Evolutionary conservation across 305 asterid species (phyloP), one percentile per base, ranked within the genome.

Genomic region (Fraxinus velutina): DNA sequence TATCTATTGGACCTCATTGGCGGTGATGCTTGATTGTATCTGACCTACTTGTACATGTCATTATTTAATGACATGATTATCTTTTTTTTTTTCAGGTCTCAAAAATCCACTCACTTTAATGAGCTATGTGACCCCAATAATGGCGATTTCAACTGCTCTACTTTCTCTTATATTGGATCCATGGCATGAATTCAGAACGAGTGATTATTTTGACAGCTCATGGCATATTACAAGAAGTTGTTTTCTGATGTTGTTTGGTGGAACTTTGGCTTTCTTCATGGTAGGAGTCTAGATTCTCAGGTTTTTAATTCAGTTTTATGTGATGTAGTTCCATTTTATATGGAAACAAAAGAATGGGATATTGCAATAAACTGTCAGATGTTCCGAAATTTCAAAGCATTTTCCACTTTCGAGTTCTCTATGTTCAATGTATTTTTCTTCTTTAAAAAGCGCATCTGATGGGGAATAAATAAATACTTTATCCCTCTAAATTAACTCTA

Each of bases 191-290:
- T 92, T 96, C 86, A 90, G 88, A 86, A 79, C 30, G 22, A 91
- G 86, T 73, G 83, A 82, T 83, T 94, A 96, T 88, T 96, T 96
- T 80, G 87, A 93, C 90, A 94, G 94, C 89, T 88, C 97, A 52
- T 86, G 98, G 96, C 93, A 94, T 85, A 90, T 90, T 33, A 39
- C 74, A 73, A 88, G 94, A 87, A 96, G 99, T 87, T 86, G 94
- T 89, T 91, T 93, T 87, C 92, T 96, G 85, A 93, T 96, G 99
- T 84, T 96, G 85, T 92, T 96, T 70, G 99, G 99, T 85, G 99
- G 99, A 81, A 87, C 97, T 83, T 89, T 96, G 78, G 98, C 99
- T 83, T 96, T 96, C 90, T 92, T 96, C 89, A 96, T 96, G 99
- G 99, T 96, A 91, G 82, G 72, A 64, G 72, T 57, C 12, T 3